Conservation (phyloP, 140 eudicot species). For the Erigeron philadelphicus region DNA sequence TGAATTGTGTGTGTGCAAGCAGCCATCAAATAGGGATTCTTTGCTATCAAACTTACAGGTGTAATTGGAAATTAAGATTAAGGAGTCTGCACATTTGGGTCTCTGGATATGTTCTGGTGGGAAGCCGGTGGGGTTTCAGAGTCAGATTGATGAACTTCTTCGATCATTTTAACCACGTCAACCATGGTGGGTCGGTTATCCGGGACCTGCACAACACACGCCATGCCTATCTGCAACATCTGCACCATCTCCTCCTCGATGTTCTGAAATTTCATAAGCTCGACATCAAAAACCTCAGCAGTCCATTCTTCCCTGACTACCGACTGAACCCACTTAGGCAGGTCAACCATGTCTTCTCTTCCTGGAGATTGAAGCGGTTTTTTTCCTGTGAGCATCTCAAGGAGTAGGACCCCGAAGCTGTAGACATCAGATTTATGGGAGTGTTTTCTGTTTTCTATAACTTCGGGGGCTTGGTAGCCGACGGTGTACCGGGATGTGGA, state of each 20-base stretch:
- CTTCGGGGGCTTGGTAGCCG: slow-evolving; percentile 84
- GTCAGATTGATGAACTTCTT: slow-evolving; percentile 55
- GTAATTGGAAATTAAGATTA: slow-evolving; percentile 16
- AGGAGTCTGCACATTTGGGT: slow-evolving; percentile 45
- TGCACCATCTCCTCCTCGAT: slow-evolving; percentile 89
- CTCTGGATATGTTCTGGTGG: slow-evolving; percentile 49
- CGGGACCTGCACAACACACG: slow-evolving; percentile 59
- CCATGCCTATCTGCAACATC: slow-evolving; percentile 84
- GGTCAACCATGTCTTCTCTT: slow-evolving; percentile 68
- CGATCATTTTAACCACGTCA: slow-evolving; percentile 73
- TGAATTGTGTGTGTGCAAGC: background rate
- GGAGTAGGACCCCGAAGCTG: slow-evolving; percentile 74
- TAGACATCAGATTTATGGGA: slow-evolving; percentile 75
- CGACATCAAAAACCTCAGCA: slow-evolving; percentile 79
- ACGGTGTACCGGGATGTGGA: slow-evolving; percentile 43
- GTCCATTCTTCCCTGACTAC: slow-evolving; percentile 95
- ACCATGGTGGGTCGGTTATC: slow-evolving; percentile 65
- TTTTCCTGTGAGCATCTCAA: slow-evolving; percentile 77
- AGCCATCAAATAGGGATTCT: background rate
- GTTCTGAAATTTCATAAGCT: slow-evolving; percentile 55
- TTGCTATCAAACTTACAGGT: background rate
- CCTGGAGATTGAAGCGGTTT: slow-evolving; percentile 69
- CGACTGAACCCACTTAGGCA: slow-evolving; percentile 91
- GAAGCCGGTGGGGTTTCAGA: slow-evolving; percentile 55
- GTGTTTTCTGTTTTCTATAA: slow-evolving; percentile 45